Evolutionary conservation across 1,284 basidiomycete genomes (phyloP), one percentile per base, ranked within the genome.

Genomic region (Nidula niveotomentosa): DNA sequence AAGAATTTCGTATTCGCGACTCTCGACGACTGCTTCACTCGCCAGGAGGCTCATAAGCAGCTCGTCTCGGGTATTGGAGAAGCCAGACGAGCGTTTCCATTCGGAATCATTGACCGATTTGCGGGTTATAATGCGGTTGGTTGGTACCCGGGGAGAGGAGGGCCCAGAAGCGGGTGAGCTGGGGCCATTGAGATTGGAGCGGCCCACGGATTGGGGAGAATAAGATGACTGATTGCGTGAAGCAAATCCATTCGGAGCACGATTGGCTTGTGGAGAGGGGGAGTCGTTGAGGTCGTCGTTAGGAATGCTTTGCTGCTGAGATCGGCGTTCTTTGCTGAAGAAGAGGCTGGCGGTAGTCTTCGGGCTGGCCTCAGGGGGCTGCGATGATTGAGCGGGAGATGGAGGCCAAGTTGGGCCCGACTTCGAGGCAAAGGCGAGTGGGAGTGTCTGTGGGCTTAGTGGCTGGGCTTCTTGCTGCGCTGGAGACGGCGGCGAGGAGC

Each of bases 21-120:
- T 91, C 63, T 93, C 90, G 23, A 93, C 85, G 34, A 92, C 84
- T 3, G 93, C 94, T 72, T 96, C 93, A 56, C 91, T 92, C 35
- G 93, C 90, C 53, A 95, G 75, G 41, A 96, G 78, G 63, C 88
- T 88, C 67, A 94, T 81, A 56, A 94, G 77, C 53, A 95, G 80
- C 62, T 93, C 91, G 63, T 94, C 92, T 41, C 86, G 76, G 10
- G 80, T 79, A 55, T 81, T 84, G 49, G 79, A 66, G 37, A 73
- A 61, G 9, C 67, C 73, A 3, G 78, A 79, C 5, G 70, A 62
- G 8, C 76, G 74, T 59, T 78, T 77, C 66, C 68, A 69, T 45
- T 65, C 70, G 37, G 66, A 60, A 58, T 69, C 67, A 30, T 33
- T 10, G 73, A 76, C n/a, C 72, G 74, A n/a, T 18, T 59, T 59